Base-by-base conservation (phyloP, 1,284 basidiomycete species). In the Gomphus bonarii region DNA sequence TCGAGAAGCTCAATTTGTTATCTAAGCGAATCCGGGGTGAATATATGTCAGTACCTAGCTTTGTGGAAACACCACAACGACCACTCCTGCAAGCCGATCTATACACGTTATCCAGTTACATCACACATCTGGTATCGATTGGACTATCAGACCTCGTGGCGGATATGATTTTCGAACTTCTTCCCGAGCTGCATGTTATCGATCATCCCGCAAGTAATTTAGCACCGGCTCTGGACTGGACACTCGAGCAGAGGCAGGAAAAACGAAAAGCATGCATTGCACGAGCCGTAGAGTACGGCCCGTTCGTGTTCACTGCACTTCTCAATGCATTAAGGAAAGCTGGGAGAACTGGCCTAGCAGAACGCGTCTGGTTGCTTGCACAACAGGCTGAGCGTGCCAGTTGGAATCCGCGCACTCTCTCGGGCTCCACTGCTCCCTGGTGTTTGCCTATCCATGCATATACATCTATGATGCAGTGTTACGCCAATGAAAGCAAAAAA, bases 401-500 rank as follows among this genome's bases (percentile, higher is more conserved):
- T 59, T 79, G 79, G 76, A 20, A 31, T n/a, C 42, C 18, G 18
- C 50, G 16, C 8, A 35, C 22, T 18, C 48, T 64, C 28, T 63
- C 62, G 3, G 60, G 59, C 10, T 64, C 66, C 22, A 63, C 58
- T 9, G 36, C 47, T n/a, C 61, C 66, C 12, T 88, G 87, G 85
- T 72, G 72, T 57, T 68, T 90, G 25, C 79, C 84, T 3, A 69
- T 82, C 3, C 73, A 81, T 16, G 81, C 83, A 1, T 90, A 88
- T 66, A 89, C 85, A 1, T 69, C 78, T 50, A 86, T 90, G 80
- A 66, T 91, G 58, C 73, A 81, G 55, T 72, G 79, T 47, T 88
- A 87, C 63, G 77, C 72, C 0, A 40, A 31, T 1, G 66, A 68
- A 52, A 62, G 59, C 5, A 55, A 57, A 42, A 62, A 63, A 18